These are phyloP conservation scores for Mimosa pudica DNA, from an alignment of 306 rosid species.

Conservation along the genomic window DNA sequence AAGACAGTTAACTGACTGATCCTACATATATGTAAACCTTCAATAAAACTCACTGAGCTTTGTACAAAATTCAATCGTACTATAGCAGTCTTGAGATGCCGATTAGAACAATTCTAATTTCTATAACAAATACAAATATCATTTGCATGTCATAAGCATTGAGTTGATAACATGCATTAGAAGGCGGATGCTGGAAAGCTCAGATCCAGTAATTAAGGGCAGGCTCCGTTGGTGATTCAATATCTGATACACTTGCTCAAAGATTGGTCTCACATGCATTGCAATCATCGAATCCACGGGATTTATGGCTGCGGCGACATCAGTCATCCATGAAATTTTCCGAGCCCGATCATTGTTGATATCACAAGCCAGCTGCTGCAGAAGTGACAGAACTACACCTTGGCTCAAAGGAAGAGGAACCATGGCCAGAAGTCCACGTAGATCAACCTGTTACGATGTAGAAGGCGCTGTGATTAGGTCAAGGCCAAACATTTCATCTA, in stretches of 20 bases:
- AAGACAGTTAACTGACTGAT: slow-evolving; percentile 12
- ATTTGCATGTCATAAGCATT: slow-evolving; percentile 85
- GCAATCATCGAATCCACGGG: slow-evolving; percentile 70
- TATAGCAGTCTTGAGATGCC: slow-evolving; percentile 18
- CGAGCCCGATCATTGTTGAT: slow-evolving; percentile 63
- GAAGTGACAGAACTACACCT: slow-evolving; percentile 91
- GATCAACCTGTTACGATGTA: slow-evolving; percentile 67
- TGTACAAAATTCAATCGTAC: slow-evolving; percentile 35
- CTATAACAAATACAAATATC: slow-evolving; percentile 22
- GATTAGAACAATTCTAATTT: slow-evolving; percentile 22
- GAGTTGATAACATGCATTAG: slow-evolving; percentile 94
- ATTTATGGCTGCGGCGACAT: slow-evolving; percentile 68
- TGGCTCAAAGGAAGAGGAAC: slow-evolving; percentile 93
- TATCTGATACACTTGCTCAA: slow-evolving; percentile 92
- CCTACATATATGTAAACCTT: slow-evolving; percentile 35
- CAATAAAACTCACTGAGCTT: slow-evolving; percentile 34
- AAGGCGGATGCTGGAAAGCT: slow-evolving; percentile 65
- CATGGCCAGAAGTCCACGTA: slow-evolving; percentile 60
- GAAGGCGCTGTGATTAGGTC: slow-evolving; percentile 20
- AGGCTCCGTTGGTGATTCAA: slow-evolving; percentile 84
- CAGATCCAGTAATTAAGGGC: slow-evolving; percentile 56
- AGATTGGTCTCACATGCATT: slow-evolving; percentile 76
- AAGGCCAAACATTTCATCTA: neutral
- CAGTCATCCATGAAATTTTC: slow-evolving; percentile 87
- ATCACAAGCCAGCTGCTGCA: slow-evolving; percentile 94